Evolutionary conservation across 352 stramenopile genomes (phyloP).

Genomic region (Phytopythium sindhum): DNA sequence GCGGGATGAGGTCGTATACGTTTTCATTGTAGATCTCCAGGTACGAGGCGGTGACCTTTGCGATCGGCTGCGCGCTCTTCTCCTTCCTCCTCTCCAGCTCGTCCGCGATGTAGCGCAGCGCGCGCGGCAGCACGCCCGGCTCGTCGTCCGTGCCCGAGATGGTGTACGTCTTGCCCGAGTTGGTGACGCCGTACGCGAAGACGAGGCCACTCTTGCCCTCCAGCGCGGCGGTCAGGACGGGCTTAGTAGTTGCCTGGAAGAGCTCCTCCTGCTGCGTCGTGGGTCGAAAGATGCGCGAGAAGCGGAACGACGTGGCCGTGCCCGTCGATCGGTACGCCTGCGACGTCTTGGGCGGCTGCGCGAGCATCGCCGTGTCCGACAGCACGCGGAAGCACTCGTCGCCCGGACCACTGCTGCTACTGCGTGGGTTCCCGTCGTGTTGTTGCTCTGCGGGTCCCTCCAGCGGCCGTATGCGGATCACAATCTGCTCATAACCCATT

Average conservation of each 20-base stretch:
- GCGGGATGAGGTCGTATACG: conserved; percentile 93
- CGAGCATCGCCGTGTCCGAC: conserved; percentile 58
- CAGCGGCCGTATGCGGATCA: conserved; percentile 66
- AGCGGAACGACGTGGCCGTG: conserved; percentile 75
- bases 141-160: conserved; percentile 88
- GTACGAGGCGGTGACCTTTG: conserved; percentile 88
- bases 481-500: conserved; percentile 29
- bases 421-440: background rate
- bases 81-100: conserved; percentile 53
- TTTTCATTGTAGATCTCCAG: conserved; percentile 99
- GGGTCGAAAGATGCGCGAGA: conserved; percentile 80
- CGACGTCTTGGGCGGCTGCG: conserved; percentile 68
- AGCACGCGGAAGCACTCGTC: conserved; percentile 67
- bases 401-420: background rate
- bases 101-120: conserved; percentile 68
- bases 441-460: conserved; percentile 3
- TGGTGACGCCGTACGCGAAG: conserved; percentile 98
- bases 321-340: conserved; percentile 73
- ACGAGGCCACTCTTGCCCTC: conserved; percentile 87
- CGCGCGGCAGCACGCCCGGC: conserved; percentile 81
- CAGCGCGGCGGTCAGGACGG: conserved; percentile 90
- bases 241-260: conserved; percentile 88
- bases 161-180: conserved; percentile 98
- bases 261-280: conserved; percentile 86
- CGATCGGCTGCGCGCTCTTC: conserved; percentile 32